Evolutionary conservation across 257 asterid genomes (phyloP), one percentile per base, ranked within the genome.

Genomic region (Buddleja alternifolia): DNA sequence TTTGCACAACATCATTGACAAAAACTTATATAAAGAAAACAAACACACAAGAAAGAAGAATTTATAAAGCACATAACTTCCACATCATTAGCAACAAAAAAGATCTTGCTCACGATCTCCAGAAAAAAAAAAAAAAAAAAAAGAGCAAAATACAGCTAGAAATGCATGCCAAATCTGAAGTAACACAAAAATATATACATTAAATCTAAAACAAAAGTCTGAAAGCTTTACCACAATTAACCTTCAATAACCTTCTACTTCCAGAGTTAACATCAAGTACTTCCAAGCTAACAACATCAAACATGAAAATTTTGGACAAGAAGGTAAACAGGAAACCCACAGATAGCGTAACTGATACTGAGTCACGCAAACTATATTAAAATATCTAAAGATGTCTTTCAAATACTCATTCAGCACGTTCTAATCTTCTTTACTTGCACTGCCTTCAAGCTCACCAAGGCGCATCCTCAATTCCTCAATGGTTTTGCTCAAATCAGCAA

Each of bases 361-460:
- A 25, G 55, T 45, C 42, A 48, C 29, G 20, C 42, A 11, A 56
- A 41, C 21, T 42, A 56, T 21, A 14, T 51, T 9, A 69, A 62
- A 52, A 52, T 65, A 67, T 45, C 60, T 36, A 37, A 63, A 32
- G 54, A 40, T 59, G 72, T 81, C 83, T 19, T 39, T 45, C 23
- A 34, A 74, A 72, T 24, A 47, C 19, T 47, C 32, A 54, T 54
- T 53, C 21, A 10, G 42, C 14, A 10, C 61, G 68, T 29, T 29
- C 5, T 29, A 29, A 29, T 65, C 64, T 16, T 68, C 74, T 74
- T 54, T 72, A 48, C 29, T 17, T 60, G 60, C 69, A 61, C 70
- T 71, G 4, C 60, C 64, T 67, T 77, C 73, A n/a, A 82, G 70
- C 75, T 86, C 85, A 14, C 76, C 78, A 57, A 83, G 61, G 12